Percentiles rank a stretch among this genome's conserved stretches.
Evolutionary conservation across 78 protist species (phyloP).

Genomic region (Dictyostelium capitatum): DNA sequence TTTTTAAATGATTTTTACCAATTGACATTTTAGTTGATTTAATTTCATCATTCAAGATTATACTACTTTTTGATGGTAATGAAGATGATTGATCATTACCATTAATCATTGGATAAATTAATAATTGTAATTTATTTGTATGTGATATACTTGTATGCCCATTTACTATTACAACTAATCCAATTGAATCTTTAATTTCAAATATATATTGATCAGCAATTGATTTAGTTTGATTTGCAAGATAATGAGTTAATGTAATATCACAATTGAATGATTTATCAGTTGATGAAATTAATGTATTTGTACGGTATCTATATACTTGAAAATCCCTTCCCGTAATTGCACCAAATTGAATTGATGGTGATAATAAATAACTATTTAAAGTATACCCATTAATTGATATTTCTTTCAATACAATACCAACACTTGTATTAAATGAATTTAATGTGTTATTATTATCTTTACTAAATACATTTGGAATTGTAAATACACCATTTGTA

Average conservation of each 20-base stretch:
- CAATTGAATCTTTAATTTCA: background rate
- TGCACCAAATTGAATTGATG: background rate
- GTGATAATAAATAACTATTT: background rate
- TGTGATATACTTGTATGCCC: background rate
- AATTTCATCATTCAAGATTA: background rate
- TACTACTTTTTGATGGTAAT: background rate
- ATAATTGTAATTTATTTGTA: background rate
- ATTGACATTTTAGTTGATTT: background rate
- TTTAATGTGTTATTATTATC: too few relatives aligned
- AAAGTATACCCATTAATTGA: background rate
- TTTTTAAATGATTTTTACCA: background rate
- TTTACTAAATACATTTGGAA: background rate
- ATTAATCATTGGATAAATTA: background rate
- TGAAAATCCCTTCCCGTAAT: background rate
- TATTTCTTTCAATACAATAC: background rate
- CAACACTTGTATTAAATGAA: background rate
- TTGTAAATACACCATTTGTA: background rate
- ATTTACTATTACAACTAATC: background rate
- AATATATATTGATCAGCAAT: background rate
- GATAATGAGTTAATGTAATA: background rate
- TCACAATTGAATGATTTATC: conserved; percentile 16
- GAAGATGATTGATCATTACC: background rate
- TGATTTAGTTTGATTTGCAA: background rate
- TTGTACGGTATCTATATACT: background rate
- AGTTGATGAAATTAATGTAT: background rate